phyloP scores from a whole-genome alignment of 1,284 basidiomycete species.

The Termitomyces sp. region DNA sequence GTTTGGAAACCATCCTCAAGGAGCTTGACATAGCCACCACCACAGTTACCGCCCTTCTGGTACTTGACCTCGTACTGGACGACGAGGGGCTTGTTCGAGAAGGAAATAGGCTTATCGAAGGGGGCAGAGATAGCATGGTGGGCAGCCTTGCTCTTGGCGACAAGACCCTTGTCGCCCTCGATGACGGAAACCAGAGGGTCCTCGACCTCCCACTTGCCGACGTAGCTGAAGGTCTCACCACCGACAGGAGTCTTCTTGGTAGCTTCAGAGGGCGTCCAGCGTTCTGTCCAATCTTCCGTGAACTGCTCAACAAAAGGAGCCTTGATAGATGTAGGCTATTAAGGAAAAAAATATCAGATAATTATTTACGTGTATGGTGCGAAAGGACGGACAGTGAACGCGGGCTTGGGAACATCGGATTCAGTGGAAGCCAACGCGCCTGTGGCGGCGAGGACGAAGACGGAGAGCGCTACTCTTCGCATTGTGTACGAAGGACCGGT shows the following conservation, averaged over 20 bases:
- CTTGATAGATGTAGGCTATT: constrained; percentile 74
- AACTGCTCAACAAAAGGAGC: constrained; percentile 99
- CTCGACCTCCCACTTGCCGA: constrained; percentile 97
- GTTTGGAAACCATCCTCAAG: constrained; percentile 90
- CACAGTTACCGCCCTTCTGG: constrained; percentile 98
- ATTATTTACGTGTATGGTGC: constrained; percentile 11
- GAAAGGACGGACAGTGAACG: constrained; percentile 54
- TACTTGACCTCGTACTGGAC: constrained; percentile 99
- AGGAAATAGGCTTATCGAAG: constrained; percentile 76
- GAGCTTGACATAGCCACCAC: constrained; percentile 98
- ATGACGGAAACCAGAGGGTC: constrained; percentile 73
- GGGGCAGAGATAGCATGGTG: constrained; percentile 98
- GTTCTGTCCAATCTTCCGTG: constrained; percentile 82
- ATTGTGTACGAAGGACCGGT: constrained; percentile 69
- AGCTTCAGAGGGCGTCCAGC: constrained; percentile 95
- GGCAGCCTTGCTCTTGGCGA: constrained; percentile 89
- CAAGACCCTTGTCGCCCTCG: constrained; percentile 83
- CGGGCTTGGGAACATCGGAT: constrained; percentile 45
- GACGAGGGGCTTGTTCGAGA: constrained; percentile 86
- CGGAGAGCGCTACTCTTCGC: constrained; percentile 81
- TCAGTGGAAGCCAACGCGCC: constrained; percentile 55
- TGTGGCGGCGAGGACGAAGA: constrained; percentile 61
- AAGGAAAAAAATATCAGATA: constrained; percentile 12
- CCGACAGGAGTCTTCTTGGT: constrained; percentile 96
- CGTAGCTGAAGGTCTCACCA: constrained; percentile 92